Evolutionary conservation across 768 basidiomycete species (phyloP), one percentile per base, ranked within the genome.

Genomic region (Trametes sanguinea): DNA sequence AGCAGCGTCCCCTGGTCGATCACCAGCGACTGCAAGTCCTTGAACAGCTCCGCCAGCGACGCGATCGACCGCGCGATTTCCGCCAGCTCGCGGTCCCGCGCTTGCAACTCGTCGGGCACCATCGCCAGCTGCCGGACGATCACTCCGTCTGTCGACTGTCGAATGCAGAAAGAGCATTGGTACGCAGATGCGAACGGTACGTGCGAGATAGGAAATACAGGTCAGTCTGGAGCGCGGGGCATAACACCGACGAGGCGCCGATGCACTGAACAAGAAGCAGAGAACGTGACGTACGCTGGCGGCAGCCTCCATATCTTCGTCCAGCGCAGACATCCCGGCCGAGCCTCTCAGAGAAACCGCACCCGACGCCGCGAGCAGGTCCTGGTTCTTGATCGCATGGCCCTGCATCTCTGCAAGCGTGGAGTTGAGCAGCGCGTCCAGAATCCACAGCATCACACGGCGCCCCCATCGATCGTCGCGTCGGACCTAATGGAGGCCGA

Each of bases 1-100:
- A 98, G 82, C 35, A 99, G 83, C 32, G 96, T 98, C 32, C 97
- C 97, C 71, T 99, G 97, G 76, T 98, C 97, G 65, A 98, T 98
- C 61, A 99, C 94, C 57, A 99, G 85, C 39, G 83, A 83, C 13
- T 90, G 91, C 48, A 99, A 81, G 72, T 99, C 97, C 69, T 96
- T 94, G 83, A 99, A 99, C 53, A 99, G 83, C 69, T 96, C 96
- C 1, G 95, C 95, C 32, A 99, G 82, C 46, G 86, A 85, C 44
- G 90, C 85, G 67, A 99, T 99, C 22, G 90, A 94, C 67, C 90
- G 88, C 2, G 96, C 95, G 64, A 99, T 94, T 71, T 95, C 88
- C 35, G 86, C 83, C 61, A 99, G 80, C 72, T 98, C 94, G 62
- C 83, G 83, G 63, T 82, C 80, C 53, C 86, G 82, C 62, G 76